Evolutionary conservation across 805 yeast species (phyloP).

Genomic region (Ogataea paraovalis): DNA sequence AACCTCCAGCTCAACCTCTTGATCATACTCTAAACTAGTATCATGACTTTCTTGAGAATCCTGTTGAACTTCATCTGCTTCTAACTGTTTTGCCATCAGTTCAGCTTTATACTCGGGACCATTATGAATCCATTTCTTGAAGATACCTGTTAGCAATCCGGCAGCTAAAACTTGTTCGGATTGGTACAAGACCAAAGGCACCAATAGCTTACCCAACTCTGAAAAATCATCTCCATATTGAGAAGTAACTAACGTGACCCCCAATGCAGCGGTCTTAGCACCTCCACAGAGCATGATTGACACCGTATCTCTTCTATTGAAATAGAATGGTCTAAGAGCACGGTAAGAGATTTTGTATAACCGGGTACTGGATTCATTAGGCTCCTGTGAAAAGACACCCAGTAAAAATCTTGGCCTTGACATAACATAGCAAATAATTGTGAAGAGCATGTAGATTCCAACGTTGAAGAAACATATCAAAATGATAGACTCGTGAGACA

Average conservation of each 20-base stretch:
- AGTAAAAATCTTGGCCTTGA: conserved; percentile 57
- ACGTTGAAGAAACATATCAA: conserved; percentile 79
- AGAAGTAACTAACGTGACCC: conserved; percentile 70
- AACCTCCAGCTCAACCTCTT: neutral
- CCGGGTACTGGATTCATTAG: conserved; percentile 40
- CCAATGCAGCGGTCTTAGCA: conserved; percentile 90
- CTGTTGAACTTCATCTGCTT: neutral
- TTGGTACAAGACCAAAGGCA: conserved; percentile 82
- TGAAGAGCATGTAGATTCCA: conserved; percentile 75
- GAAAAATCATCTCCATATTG: conserved; percentile 58
- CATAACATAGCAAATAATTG: conserved; percentile 52
- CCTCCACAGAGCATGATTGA: conserved; percentile 85
- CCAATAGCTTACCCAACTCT: conserved; percentile 66
- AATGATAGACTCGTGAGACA: conserved; percentile 54
- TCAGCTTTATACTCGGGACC: conserved; percentile 19
- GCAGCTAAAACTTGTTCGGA: conserved; percentile 85
- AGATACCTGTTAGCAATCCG: conserved; percentile 59
- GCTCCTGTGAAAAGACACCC: conserved; percentile 41
- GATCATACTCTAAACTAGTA: neutral
- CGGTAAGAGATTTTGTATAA: conserved; percentile 43
- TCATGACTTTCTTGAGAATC: neutral
- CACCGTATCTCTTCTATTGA: conserved; percentile 66
- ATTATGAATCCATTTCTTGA: conserved; percentile 63
- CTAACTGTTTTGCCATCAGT: conserved; percentile 1
- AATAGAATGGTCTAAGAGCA: conserved; percentile 61